These are phyloP conservation scores for Aquilaria agallochum DNA, from an alignment of 441 rosid genomes.

Conservation along the genomic window DNA sequence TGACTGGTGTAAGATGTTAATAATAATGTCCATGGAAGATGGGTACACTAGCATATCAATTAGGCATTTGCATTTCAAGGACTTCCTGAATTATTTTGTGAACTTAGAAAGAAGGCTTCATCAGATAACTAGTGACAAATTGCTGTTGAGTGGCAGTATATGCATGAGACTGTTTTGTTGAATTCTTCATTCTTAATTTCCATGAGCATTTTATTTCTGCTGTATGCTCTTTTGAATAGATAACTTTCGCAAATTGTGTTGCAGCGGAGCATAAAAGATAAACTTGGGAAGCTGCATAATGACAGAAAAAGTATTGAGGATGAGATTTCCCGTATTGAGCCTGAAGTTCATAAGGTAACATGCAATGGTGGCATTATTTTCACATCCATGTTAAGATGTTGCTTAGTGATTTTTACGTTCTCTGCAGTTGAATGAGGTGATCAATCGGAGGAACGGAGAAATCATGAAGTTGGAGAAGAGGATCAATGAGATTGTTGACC, in stretches of 20 bases:
- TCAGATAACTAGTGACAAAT: too few species aligned
- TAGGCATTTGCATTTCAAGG: too few species aligned
- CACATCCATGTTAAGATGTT: constrained; percentile 4
- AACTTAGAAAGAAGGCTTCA: too few species aligned
- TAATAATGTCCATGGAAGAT: too few species aligned
- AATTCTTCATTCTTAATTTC: too few species aligned
- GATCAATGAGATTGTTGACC: constrained; percentile 91
- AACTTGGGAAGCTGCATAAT: constrained; percentile 70
- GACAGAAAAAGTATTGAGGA: constrained; percentile 68
- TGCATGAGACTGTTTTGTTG: too few species aligned
- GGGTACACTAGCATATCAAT: too few species aligned
- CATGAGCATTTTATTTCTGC: constrained; percentile 3
- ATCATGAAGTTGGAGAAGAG: constrained; percentile 82
- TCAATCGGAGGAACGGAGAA: constrained; percentile 59
- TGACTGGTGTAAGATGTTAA: too few species aligned
- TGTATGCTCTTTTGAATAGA: constrained; percentile 5
- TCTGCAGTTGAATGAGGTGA: constrained; percentile 62
- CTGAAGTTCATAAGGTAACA: constrained; percentile 75
- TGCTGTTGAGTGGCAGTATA: too few species aligned
- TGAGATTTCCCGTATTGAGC: constrained; percentile 62
- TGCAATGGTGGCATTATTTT: constrained; percentile 5
- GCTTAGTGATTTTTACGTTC: constrained; percentile 19
- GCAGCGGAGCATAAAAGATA: constrained; percentile 92
- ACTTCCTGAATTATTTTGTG: too few species aligned
- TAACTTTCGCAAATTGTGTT: constrained; percentile 19